Evolutionary conservation across 1,284 basidiomycete genomes (phyloP).

Genomic region (Tilletiaria anomala): DNA sequence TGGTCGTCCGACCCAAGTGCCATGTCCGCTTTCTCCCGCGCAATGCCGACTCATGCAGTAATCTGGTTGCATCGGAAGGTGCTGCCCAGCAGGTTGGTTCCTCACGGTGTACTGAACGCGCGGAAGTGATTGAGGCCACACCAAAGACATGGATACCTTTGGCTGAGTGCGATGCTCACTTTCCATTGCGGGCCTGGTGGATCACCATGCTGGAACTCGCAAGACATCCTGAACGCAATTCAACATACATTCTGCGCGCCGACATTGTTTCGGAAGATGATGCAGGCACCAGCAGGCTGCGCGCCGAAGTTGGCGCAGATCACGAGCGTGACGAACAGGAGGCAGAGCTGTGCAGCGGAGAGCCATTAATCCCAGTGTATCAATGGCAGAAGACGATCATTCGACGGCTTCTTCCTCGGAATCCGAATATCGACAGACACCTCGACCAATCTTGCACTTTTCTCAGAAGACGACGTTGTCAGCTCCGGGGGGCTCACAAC

Average conservation of each 20-base stretch:
- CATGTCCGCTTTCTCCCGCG: too few species aligned
- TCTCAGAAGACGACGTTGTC: too few species aligned
- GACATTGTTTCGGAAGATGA: conserved; percentile 15
- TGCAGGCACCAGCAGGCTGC: background rate
- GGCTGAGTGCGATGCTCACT: background rate
- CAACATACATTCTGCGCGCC: conserved; percentile 26
- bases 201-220: conserved; percentile 22
- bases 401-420: conserved; percentile 12
- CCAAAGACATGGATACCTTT: too few species aligned
- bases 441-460: conserved; percentile 16
- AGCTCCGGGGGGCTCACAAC: background rate
- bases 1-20: too few species aligned
- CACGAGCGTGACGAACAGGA: background rate
- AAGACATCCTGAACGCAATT: conserved; percentile 29
- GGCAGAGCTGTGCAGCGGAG: background rate
- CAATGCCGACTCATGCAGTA: too few species aligned
- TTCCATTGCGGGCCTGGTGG: background rate
- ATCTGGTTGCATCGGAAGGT: too few species aligned
- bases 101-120: too few species aligned
- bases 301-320: too few species aligned
- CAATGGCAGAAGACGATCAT: background rate
- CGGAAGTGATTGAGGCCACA: too few species aligned
- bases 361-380: background rate
- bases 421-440: conserved; percentile 12
- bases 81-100: too few species aligned